Percentiles rank a stretch among this genome's conserved stretches.
These are phyloP conservation scores for Samsoniella hepiali DNA, from an alignment of 2,329 filamentous ascomycete genomes.

Conservation along the genomic window DNA sequence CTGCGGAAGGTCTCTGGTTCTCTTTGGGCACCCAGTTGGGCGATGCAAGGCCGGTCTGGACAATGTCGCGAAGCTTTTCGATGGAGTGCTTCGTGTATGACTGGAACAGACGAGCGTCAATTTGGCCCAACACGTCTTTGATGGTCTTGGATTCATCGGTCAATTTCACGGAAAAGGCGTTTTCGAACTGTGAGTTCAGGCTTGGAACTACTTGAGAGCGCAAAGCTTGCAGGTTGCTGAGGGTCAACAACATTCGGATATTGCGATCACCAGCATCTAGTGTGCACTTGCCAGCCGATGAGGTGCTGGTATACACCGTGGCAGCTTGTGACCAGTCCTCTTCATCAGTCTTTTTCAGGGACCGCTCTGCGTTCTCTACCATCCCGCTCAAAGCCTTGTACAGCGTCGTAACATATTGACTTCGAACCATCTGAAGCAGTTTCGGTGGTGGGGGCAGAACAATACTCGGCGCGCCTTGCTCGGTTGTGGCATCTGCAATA, in stretches of 20 bases:
- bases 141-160: conserved; percentile 93
- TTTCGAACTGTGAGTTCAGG: conserved; percentile 90
- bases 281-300: conserved; percentile 42
- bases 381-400: conserved; percentile 94
- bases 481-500: conserved; percentile 78
- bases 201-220: conserved; percentile 78
- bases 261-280: conserved; percentile 64
- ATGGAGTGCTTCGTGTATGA: conserved; percentile 82
- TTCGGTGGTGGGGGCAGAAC: conserved; percentile 83
- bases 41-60: conserved; percentile 68
- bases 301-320: conserved; percentile 24
- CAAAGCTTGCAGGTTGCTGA: conserved; percentile 86
- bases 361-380: conserved; percentile 90
- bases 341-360: conserved; percentile 62
- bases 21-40: conserved; percentile 66
- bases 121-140: conserved; percentile 83
- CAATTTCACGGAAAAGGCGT: conserved; percentile 87
- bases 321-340: conserved; percentile 52
- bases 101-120: conserved; percentile 86
- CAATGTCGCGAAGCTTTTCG: conserved; percentile 63
- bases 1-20: conserved; percentile 62
- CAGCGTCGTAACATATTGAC: conserved; percentile 87
- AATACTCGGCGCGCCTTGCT: conserved; percentile 70
- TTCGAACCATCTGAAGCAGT: conserved; percentile 82
- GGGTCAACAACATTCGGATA: conserved; percentile 86